A percentile compares a stretch with the other conserved stretches of the same genome.
Conservation (phyloP, 768 basidiomycete genomes). For the Chalciporus sphaerocephalus region DNA sequence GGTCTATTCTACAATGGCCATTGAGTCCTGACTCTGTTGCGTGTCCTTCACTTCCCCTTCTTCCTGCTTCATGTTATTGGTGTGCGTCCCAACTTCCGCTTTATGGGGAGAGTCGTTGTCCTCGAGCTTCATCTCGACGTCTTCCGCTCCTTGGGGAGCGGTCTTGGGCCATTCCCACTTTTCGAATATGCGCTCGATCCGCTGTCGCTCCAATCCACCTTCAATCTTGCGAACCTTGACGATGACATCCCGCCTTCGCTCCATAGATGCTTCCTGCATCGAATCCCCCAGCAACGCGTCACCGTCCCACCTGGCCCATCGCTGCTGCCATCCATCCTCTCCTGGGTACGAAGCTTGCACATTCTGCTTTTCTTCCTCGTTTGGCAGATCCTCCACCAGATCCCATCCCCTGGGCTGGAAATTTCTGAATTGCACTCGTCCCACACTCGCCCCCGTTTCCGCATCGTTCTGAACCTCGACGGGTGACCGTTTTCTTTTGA, state of each 20-base stretch:
- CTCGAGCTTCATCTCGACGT: slow-evolving; percentile 31
- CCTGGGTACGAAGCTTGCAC: slow-evolving; percentile 39
- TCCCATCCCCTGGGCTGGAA: slow-evolving; percentile 73
- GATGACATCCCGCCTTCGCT: slow-evolving; percentile 44
- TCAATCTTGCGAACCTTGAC: slow-evolving; percentile 55
- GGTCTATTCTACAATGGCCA: slow-evolving; percentile 18
- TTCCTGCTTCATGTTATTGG: slow-evolving; percentile 6
- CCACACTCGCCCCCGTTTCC: slow-evolving; percentile 16
- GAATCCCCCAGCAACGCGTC: slow-evolving; percentile 27
- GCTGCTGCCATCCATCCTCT: slow-evolving; percentile 41
- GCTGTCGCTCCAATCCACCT: slow-evolving; percentile 63
- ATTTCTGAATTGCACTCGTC: slow-evolving; percentile 47
- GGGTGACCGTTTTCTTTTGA: slow-evolving; percentile 40
- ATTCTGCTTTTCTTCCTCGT: slow-evolving; percentile 38
- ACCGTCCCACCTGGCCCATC: slow-evolving; percentile 38
- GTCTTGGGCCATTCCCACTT: slow-evolving; percentile 57
- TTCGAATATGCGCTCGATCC: slow-evolving; percentile 64
- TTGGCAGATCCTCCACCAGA: slow-evolving; percentile 38
- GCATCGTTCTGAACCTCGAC: slow-evolving; percentile 7
- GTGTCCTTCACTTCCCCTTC: slow-evolving; percentile 7
- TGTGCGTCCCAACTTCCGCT: slow-evolving; percentile 4
- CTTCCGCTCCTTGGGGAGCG: slow-evolving; percentile 7
- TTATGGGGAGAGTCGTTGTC: slow-evolving; percentile 11
- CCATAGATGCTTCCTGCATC: slow-evolving; percentile 37
- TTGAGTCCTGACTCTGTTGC: slow-evolving; percentile 9